Conservation (phyloP, 345 rosid genomes). For the Kandelia obovata region DNA sequence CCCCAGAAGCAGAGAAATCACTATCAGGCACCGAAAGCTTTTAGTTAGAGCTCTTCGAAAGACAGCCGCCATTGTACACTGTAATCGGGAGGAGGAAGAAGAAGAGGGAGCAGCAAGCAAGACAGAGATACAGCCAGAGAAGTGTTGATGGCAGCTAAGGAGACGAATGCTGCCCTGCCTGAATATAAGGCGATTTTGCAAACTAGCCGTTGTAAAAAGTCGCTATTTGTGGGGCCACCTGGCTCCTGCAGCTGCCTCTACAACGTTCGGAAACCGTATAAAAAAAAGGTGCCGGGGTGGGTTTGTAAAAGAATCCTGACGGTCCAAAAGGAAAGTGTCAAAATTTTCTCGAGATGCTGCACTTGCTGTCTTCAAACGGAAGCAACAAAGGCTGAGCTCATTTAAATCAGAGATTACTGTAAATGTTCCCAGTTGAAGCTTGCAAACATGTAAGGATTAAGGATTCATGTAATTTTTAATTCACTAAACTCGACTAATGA, state of each 20-base stretch:
- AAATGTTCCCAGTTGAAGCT: too few species aligned
- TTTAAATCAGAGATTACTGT: too few species aligned
- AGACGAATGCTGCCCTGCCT: not conserved
- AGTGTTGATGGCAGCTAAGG: not conserved
- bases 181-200: not conserved
- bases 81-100: not conserved
- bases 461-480: too few species aligned
- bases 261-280: too few species aligned
- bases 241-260: not conserved
- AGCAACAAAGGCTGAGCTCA: too few species aligned
- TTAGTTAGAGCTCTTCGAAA: not conserved
- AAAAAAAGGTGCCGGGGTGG: too few species aligned
- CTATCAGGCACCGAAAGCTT: not conserved
- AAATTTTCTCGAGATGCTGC: too few species aligned
- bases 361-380: too few species aligned
- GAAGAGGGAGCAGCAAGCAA: too few species aligned
- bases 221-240: not conserved
- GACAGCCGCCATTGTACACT: constrained; percentile 6
- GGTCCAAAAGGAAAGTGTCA: not conserved
- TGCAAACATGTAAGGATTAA: too few species aligned
- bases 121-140: not conserved
- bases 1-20: constrained; percentile 18
- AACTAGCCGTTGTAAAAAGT: constrained; percentile 21
- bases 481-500: too few species aligned
- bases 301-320: not conserved